Percentiles rank a stretch among this genome's conserved stretches.
phyloP scores from a whole-genome alignment of 139 green algal genomes.

The Micromonas commoda region DNA sequence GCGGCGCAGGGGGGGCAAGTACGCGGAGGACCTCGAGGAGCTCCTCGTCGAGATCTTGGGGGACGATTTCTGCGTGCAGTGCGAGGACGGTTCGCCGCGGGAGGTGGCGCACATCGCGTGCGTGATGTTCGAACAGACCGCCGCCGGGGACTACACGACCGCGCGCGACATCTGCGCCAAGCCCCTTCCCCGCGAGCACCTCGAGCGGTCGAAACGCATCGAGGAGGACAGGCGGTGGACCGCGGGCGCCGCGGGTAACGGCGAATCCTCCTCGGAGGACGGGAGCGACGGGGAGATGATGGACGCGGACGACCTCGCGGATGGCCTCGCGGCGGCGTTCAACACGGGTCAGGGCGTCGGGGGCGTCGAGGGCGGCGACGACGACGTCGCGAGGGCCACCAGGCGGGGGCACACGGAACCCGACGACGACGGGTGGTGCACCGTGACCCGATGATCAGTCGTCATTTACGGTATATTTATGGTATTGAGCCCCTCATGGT shows the following conservation, averaged over 20 bases:
- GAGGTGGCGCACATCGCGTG: slow-evolving; percentile 20
- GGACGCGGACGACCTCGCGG: slow-evolving; percentile 18
- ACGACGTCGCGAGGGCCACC: background rate
- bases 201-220: background rate
- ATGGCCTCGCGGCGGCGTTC: background rate
- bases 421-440: slow-evolving; percentile 19
- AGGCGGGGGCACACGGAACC: background rate
- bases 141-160: background rate
- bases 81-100: background rate
- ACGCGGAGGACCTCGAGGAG: slow-evolving; percentile 14
- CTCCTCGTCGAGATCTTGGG: slow-evolving; percentile 5
- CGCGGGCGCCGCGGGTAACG: background rate
- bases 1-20: background rate
- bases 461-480: background rate
- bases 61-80: slow-evolving; percentile 20
- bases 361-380: background rate
- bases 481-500: background rate
- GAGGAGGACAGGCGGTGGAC: slow-evolving; percentile 2
- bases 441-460: no score
- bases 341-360: background rate
- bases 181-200: background rate
- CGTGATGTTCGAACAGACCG: slow-evolving; percentile 9
- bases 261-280: background rate
- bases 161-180: background rate
- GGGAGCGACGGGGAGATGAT: background rate